A percentile compares a stretch with the other conserved stretches of the same genome.
Evolutionary conservation across 495 filamentous ascomycete species (phyloP).

Genomic region (Beverwykella pulmonaria): DNA sequence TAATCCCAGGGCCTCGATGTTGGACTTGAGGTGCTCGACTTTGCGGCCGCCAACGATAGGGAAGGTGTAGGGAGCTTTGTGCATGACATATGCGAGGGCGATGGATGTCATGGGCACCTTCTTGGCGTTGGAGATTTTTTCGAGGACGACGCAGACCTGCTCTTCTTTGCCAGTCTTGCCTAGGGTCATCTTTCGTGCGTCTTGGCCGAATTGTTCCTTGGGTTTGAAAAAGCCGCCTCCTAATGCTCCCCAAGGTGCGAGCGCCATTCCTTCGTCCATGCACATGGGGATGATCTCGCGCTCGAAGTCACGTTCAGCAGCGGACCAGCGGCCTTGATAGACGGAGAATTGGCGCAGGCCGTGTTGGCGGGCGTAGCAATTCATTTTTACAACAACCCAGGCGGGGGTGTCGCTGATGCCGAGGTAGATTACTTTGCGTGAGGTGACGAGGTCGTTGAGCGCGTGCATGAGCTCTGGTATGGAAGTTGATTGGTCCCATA

Average conservation of each 20-base stretch:
- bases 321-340: slow-evolving; percentile 40
- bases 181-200: slow-evolving; percentile 47
- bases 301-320: slow-evolving; percentile 37
- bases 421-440: slow-evolving; percentile 65
- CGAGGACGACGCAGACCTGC: slow-evolving; percentile 57
- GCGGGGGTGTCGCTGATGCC: slow-evolving; percentile 66
- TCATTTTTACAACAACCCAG: slow-evolving; percentile 63
- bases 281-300: slow-evolving; percentile 43
- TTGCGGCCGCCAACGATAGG: slow-evolving; percentile 72
- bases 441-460: slow-evolving; percentile 58
- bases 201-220: slow-evolving; percentile 32
- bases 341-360: slow-evolving; percentile 37
- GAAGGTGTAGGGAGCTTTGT: slow-evolving; percentile 75
- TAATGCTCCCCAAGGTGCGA: slow-evolving; percentile 39
- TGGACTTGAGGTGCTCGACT: slow-evolving; percentile 67
- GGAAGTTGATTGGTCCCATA: slow-evolving; percentile 51
- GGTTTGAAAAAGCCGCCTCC: slow-evolving; percentile 34
- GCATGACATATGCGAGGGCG: slow-evolving; percentile 73
- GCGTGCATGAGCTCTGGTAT: slow-evolving; percentile 65
- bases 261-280: slow-evolving; percentile 34
- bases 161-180: slow-evolving; percentile 31
- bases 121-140: slow-evolving; percentile 59
- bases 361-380: slow-evolving; percentile 61
- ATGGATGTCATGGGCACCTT: slow-evolving; percentile 52
- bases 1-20: slow-evolving; percentile 66